Percentiles rank a stretch among this genome's conserved stretches.
Evolutionary conservation across 2,329 filamentous ascomycete species (phyloP).

Genomic region (Curvularia lunata): DNA sequence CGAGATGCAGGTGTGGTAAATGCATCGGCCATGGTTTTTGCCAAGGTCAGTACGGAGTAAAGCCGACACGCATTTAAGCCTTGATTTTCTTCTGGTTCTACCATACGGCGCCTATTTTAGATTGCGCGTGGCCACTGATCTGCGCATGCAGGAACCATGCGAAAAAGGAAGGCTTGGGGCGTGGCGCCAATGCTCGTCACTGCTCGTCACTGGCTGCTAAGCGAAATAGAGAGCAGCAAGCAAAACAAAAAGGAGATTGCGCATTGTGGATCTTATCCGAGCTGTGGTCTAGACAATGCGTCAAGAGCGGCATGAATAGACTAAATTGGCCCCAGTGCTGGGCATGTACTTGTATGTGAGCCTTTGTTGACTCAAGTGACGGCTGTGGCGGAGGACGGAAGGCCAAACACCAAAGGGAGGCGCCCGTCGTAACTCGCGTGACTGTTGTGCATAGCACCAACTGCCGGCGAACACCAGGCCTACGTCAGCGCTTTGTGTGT

Average conservation of each 20-base stretch:
- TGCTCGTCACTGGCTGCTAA: constrained; percentile 21
- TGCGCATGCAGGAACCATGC: constrained; percentile 12
- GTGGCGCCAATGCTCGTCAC: constrained; percentile 16
- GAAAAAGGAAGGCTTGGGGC: constrained; percentile 14
- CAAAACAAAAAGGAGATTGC: constrained; percentile 22
- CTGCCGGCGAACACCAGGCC: background rate
- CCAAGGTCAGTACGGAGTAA: background rate
- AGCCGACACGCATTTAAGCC: background rate
- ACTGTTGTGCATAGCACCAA: constrained; percentile 8
- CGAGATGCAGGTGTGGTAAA: background rate
- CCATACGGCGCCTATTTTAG: background rate
- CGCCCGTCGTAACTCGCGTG: constrained; percentile 17
- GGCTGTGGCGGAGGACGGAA: constrained; percentile 1
- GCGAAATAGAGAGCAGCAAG: constrained; percentile 26
- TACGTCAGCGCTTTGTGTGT: constrained; percentile 13
- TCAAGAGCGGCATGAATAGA: constrained; percentile 9
- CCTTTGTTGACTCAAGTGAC: constrained; percentile 6
- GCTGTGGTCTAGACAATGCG: background rate
- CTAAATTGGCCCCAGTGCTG: background rate
- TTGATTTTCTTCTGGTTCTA: background rate
- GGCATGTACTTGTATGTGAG: background rate
- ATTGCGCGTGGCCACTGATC: constrained; percentile 5
- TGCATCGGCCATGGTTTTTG: background rate
- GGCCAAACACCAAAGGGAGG: background rate
- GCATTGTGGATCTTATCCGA: constrained; percentile 18